Evolutionary conservation across 2,329 filamentous ascomycete genomes (phyloP).

Genomic region (Diaporthe batatas): DNA sequence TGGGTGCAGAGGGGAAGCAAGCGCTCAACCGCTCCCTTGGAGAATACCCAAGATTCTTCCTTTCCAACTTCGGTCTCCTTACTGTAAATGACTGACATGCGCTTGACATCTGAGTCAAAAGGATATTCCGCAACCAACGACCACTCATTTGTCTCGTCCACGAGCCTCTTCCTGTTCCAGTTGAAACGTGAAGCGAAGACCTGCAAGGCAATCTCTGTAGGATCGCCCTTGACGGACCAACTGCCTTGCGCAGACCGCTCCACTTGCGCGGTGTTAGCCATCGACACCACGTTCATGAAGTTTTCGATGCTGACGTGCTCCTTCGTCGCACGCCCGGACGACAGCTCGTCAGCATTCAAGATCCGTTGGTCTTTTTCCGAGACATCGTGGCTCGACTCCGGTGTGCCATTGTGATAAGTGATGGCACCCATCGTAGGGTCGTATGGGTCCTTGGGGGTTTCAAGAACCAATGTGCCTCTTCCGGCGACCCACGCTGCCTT

Average conservation of each 20-base stretch:
- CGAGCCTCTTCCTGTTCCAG: background rate
- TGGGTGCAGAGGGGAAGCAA: background rate
- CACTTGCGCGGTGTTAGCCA: background rate
- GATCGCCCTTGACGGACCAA: background rate
- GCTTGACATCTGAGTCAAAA: background rate
- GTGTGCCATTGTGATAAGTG: background rate
- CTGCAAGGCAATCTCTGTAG: background rate
- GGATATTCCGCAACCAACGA: background rate
- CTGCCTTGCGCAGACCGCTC: background rate
- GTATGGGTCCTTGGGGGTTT: background rate
- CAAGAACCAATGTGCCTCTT: background rate
- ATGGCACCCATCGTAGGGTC: background rate
- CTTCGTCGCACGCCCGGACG: background rate
- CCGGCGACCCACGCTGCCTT: background rate
- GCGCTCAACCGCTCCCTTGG: background rate
- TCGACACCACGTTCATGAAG: conserved; percentile 5
- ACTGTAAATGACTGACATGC: background rate
- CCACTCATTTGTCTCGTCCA: background rate
- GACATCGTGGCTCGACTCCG: background rate
- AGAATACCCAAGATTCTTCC: background rate
- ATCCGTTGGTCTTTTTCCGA: background rate
- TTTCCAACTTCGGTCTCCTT: background rate
- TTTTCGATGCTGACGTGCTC: background rate
- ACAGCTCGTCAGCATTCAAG: background rate
- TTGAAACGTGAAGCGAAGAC: conserved; percentile 3